Evolutionary conservation across 768 basidiomycete species (phyloP).

Genomic region (Leucogyrophana mollusca): DNA sequence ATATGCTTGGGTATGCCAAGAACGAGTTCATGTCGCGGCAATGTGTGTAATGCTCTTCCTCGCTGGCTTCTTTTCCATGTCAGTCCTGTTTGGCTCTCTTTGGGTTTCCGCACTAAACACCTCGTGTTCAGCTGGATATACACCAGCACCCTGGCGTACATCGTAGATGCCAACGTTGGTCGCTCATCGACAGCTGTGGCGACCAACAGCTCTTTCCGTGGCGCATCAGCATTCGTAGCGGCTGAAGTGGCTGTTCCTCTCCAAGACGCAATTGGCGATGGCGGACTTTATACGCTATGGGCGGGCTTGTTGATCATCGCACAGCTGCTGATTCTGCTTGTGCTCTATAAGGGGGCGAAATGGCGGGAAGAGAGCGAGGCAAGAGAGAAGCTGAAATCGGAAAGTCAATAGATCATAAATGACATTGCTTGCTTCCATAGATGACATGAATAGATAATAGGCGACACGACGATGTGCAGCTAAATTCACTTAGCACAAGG

Average conservation of each 20-base stretch:
- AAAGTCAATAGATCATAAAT: slow-evolving; percentile 1
- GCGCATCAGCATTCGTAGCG: slow-evolving; percentile 62
- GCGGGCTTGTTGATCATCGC: slow-evolving; percentile 53
- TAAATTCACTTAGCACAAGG: not conserved
- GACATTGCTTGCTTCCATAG: not conserved
- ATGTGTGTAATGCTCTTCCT: slow-evolving; percentile 76
- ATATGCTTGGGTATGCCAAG: slow-evolving; percentile 75
- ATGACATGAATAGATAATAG: not conserved
- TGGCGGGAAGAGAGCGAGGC: slow-evolving; percentile 59
- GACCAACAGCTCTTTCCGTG: slow-evolving; percentile 74
- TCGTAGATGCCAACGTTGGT: slow-evolving; percentile 86
- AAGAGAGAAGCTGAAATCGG: slow-evolving; percentile 30
- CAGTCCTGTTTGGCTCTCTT: slow-evolving; percentile 18
- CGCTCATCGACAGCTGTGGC: slow-evolving; percentile 78
- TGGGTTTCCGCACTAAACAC: not conserved
- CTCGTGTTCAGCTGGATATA: slow-evolving; percentile 53
- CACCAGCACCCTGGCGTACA: slow-evolving; percentile 74
- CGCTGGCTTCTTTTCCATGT: slow-evolving; percentile 75
- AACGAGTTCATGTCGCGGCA: slow-evolving; percentile 63
- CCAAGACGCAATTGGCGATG: slow-evolving; percentile 76
- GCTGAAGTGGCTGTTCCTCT: slow-evolving; percentile 77
- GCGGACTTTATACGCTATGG: slow-evolving; percentile 75
- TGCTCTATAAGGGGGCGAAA: slow-evolving; percentile 55
- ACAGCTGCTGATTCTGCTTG: slow-evolving; percentile 56
- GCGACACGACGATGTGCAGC: not conserved